Percentiles rank a stretch among this genome's conserved stretches.
phyloP scores from a whole-genome alignment of 495 filamentous ascomycete species.

The Tricharina praecox region DNA sequence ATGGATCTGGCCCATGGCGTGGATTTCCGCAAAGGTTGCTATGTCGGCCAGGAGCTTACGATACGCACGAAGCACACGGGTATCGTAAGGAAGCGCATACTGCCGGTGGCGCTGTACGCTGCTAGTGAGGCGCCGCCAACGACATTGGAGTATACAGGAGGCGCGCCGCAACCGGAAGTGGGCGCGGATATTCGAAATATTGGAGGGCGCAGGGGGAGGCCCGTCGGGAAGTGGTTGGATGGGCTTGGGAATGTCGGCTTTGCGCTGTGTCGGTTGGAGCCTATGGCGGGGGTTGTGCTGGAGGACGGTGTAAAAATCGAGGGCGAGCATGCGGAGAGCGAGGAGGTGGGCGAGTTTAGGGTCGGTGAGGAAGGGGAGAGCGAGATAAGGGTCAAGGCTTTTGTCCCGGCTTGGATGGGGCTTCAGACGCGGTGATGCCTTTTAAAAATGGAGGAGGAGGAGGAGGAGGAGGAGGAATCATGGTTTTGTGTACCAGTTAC shows the following conservation, averaged over 20 bases:
- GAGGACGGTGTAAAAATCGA: slow-evolving; percentile 45
- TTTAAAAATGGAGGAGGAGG: neutral
- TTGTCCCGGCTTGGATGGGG: slow-evolving; percentile 60
- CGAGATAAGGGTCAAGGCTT: slow-evolving; percentile 56
- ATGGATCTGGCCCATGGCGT: slow-evolving; percentile 67
- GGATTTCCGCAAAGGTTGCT: slow-evolving; percentile 91
- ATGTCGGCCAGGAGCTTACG: slow-evolving; percentile 90
- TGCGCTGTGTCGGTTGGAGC: slow-evolving; percentile 43
- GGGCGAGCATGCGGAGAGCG: slow-evolving; percentile 30
- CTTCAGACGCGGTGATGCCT: neutral
- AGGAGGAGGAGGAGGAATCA: too few species aligned
- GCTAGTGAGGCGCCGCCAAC: slow-evolving; percentile 61
- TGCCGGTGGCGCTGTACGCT: slow-evolving; percentile 69
- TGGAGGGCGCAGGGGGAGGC: neutral
- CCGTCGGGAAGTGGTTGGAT: slow-evolving; percentile 1
- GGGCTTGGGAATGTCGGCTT: slow-evolving; percentile 1
- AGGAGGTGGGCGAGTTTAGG: slow-evolving; percentile 30
- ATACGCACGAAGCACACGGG: slow-evolving; percentile 87
- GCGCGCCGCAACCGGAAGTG: neutral
- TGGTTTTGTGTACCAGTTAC: too few species aligned
- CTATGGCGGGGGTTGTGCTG: slow-evolving; percentile 60
- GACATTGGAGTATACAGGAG: slow-evolving; percentile 61
- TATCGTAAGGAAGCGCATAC: slow-evolving; percentile 76
- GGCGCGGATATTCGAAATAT: neutral
- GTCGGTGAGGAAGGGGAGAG: slow-evolving; percentile 18